Evolutionary conservation across 2,329 filamentous ascomycete species (phyloP), one percentile per base, ranked within the genome.

Genomic region (Xylariaceae sp.): DNA sequence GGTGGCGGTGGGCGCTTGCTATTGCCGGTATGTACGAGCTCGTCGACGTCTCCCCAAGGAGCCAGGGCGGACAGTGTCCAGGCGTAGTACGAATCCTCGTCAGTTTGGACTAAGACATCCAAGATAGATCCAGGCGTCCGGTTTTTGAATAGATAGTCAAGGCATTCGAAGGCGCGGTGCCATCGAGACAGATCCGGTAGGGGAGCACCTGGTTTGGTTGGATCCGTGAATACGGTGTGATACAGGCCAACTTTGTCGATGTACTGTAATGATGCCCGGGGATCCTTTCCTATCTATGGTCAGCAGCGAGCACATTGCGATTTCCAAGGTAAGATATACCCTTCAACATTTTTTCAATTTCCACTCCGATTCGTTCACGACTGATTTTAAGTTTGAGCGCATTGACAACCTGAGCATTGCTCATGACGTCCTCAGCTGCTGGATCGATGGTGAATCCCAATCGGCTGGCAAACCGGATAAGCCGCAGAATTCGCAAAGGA

Each of bases 261-360:
- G 12, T 88, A 75, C 22, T 77, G 58, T 19, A 67, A 57, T 2
- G 64, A 58, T 49, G 37, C 57, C 30, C 57, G 56, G 39, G 68
- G 67, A 40, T 69, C 60, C 12, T 68, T 66, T 34, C 67, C 68
- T 70, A 37, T 32, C 32, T 1, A 13, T 15, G 37, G 26, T 60
- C 40, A 60, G 47, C 22, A 9, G 41, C 13, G 5, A n/a, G n/a
- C 3, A 18, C 21, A 46, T 51, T n/a, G 26, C 6, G 26, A 2
- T 46, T 21, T 8, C n/a, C 18, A 30, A 10, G 22, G 41, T 10
- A 15, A 9, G 9, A 45, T 58, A 54, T 67, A 80, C 88, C 87
- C 70, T 83, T 86, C 16, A 97, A 75, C 85, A 95, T 95, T 76
- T 97, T 97, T 66, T 92, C 88, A 3, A 96, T 65, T 68, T 99